These are phyloP conservation scores for Cordyceps farinosa DNA, from an alignment of 2,329 filamentous ascomycete genomes.

Conservation along the genomic window DNA sequence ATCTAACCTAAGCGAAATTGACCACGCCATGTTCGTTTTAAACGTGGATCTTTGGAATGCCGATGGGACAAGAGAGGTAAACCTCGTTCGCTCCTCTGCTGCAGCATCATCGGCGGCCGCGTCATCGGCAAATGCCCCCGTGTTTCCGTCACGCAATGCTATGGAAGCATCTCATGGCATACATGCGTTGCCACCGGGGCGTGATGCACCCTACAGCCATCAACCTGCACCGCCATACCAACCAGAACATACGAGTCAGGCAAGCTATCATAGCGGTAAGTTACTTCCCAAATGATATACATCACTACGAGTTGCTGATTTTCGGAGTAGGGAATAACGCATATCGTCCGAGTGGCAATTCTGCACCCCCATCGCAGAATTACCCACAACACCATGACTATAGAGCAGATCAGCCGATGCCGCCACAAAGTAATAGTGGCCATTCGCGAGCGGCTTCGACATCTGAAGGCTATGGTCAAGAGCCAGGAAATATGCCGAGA, in stretches of 20 bases:
- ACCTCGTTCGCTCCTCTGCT: slow-evolving; percentile 55
- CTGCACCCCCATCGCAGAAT: slow-evolving; percentile 37
- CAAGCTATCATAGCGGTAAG: slow-evolving; percentile 33
- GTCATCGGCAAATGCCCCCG: not conserved
- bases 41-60: slow-evolving; percentile 68
- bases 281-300: not conserved
- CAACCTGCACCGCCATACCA: slow-evolving; percentile 28
- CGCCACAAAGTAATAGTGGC: slow-evolving; percentile 28
- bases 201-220: slow-evolving; percentile 33
- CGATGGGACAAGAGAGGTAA: slow-evolving; percentile 61
- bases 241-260: slow-evolving; percentile 32
- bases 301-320: not conserved
- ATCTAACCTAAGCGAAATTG: slow-evolving; percentile 31
- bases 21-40: slow-evolving; percentile 47
- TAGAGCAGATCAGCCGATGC: slow-evolving; percentile 14
- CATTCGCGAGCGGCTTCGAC: slow-evolving; percentile 9
- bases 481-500: slow-evolving; percentile 30
- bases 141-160: not conserved
- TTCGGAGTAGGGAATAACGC: slow-evolving; percentile 23
- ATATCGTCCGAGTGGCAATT: slow-evolving; percentile 32
- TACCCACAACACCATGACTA: slow-evolving; percentile 33
- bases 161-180: not conserved
- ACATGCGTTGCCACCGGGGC: slow-evolving; percentile 31
- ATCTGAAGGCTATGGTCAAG: slow-evolving; percentile 27
- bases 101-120: not conserved